Conservation (phyloP, 495 filamentous ascomycete genomes). For the Tuber microsphaerosporum region DNA sequence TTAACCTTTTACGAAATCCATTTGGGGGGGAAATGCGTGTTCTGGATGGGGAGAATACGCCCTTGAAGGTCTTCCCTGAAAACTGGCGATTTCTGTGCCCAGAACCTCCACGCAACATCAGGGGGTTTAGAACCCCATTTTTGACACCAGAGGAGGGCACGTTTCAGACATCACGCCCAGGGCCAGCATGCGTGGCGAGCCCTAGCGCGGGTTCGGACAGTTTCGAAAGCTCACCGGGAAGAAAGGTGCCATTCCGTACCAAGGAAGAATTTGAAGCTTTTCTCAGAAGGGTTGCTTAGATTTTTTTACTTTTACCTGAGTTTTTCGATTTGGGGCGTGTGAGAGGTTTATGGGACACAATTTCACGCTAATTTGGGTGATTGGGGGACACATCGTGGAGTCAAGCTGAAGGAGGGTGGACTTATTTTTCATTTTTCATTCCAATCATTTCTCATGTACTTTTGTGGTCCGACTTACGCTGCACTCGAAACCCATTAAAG, state of each 20-base stretch:
- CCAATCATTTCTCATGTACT: background rate
- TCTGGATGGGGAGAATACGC: conserved; percentile 17
- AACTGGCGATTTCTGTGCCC: conserved; percentile 29
- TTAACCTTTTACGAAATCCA: conserved; percentile 23
- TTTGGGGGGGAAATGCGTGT: conserved; percentile 29
- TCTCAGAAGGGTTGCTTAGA: conserved; percentile 31
- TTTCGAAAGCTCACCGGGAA: conserved; percentile 1
- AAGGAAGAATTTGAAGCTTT: conserved; percentile 37
- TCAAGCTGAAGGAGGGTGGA: background rate
- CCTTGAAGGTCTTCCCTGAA: conserved; percentile 22
- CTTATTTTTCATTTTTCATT: background rate
- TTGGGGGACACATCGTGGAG: background rate
- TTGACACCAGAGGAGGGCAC: background rate
- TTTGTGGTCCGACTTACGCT: background rate
- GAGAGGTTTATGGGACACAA: background rate
- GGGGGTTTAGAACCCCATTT: background rate
- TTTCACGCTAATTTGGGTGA: background rate
- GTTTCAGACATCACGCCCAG: background rate
- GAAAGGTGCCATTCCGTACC: conserved; percentile 15
- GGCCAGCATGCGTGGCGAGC: background rate
- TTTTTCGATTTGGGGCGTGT: background rate
- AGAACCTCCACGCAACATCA: conserved; percentile 5
- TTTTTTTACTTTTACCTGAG: background rate
- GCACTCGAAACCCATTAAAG: background rate
- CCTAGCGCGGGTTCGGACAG: background rate